These are phyloP conservation scores for Colletotrichum caudatum DNA, from an alignment of 2,329 filamentous ascomycete species.

Conservation along the genomic window DNA sequence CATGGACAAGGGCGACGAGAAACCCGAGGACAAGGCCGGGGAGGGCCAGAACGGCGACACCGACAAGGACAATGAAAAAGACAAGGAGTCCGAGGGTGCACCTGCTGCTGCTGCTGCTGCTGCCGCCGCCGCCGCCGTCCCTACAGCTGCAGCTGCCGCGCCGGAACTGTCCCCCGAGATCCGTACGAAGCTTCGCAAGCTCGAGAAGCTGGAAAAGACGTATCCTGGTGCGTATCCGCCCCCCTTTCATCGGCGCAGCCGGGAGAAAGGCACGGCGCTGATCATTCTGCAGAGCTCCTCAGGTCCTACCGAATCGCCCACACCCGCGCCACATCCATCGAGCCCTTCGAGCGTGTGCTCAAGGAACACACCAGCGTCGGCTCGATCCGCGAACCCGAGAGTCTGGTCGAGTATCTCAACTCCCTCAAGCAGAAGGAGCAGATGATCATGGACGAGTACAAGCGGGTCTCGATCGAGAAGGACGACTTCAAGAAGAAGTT, in stretches of 20 bases:
- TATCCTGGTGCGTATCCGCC: conserved; percentile 77
- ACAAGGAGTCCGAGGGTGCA: conserved; percentile 43
- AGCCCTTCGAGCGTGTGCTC: conserved; percentile 91
- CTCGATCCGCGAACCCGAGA: conserved; percentile 86
- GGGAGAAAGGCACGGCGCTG: neutral
- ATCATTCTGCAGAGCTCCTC: conserved; percentile 75
- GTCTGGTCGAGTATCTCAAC: conserved; percentile 89
- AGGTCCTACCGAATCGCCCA: conserved; percentile 94
- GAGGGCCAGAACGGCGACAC: conserved; percentile 45
- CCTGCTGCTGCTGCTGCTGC: conserved; percentile 35
- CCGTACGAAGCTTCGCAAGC: conserved; percentile 78
- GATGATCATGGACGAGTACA: conserved; percentile 95
- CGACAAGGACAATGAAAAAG: conserved; percentile 45
- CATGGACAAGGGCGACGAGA: conserved; percentile 48
- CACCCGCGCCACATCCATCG: conserved; percentile 85
- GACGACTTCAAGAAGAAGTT: conserved; percentile 83
- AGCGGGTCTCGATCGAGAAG: conserved; percentile 84
- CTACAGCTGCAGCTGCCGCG: conserved; percentile 40
- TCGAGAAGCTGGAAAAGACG: conserved; percentile 90
- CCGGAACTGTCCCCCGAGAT: conserved; percentile 80
- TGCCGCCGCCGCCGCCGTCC: neutral
- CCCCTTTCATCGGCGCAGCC: neutral
- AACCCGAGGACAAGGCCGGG: conserved; percentile 42
- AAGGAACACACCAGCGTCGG: conserved; percentile 93
- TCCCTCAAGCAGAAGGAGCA: conserved; percentile 88